Evolutionary conservation across 306 rosid species (phyloP), one percentile per base, ranked within the genome.

Genomic region (Cyclanthera cordifolia): DNA sequence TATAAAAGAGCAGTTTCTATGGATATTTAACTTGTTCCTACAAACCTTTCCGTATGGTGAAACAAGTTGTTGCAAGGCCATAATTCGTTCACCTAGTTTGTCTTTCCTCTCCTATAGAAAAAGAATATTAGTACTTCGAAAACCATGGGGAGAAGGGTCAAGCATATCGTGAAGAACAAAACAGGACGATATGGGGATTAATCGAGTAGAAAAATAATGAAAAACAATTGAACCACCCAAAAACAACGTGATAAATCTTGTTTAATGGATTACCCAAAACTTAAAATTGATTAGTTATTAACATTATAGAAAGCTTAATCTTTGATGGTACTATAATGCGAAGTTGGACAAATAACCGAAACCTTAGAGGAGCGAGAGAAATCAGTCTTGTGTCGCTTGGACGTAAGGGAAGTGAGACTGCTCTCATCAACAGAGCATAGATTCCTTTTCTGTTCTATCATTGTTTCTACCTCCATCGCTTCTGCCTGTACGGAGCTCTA

Each of bases 11-110:
- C 68, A 37, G n/a, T 9, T 60, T 37, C 28, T 41, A 11, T 19
- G 52, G 46, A 13, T 20, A 63, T 63, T 39, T 20, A 14, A 64
- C 2, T 21, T 23, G 30, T 64, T 64, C 53, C 52, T 10, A 6
- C 68, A 24, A 79, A 91, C 97, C 98, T 87, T 93, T 77, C 99
- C 99, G 70, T 79, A 89, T 68, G 99, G 99, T 16, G 99, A 93
- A 82, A 93, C 99, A 73, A 93, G 95, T 80, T 93, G 96, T 79
- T 93, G 99, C 73, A 93, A 77, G 46, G 99, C 90, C 34, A 84
- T 86, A 72, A 93, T 82, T 39, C 90, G 83, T 69, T 90, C 91
- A 1, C 99, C 87, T 23, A 89, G 72, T 83, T 87, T 92, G 81
- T 92, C 98, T 83, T 92, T 92, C 71, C 91, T 86, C 76, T 93